These are phyloP conservation scores for Rhizopus arrhizus DNA, from an alignment of 371 early-diverging fungal species.

Conservation along the genomic window DNA sequence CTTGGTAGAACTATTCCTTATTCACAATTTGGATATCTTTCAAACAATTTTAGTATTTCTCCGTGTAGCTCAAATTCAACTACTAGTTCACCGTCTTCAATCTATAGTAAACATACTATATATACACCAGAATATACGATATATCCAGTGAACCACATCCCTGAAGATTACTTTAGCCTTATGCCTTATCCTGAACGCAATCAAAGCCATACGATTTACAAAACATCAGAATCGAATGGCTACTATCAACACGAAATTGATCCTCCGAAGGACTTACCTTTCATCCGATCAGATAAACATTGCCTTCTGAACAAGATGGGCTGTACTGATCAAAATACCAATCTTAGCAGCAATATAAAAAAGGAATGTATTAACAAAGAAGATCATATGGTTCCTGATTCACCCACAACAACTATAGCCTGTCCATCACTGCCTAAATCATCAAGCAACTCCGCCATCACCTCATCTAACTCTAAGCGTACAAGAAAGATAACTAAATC, in stretches of 20 bases:
- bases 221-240: not conserved
- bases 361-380: not conserved
- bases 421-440: not conserved
- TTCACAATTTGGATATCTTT: too few species aligned
- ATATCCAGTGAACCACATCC: not conserved
- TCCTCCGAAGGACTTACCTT: not conserved
- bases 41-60: too few species aligned
- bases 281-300: not conserved
- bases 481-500: not conserved
- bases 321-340: too few species aligned
- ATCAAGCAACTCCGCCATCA: not conserved
- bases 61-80: too few species aligned
- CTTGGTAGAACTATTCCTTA: not conserved
- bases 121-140: too few species aligned
- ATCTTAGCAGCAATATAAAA: not conserved
- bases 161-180: conserved; percentile 1
- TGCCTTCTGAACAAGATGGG: not conserved
- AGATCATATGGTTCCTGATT: not conserved
- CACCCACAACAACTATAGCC: not conserved
- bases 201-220: not conserved
- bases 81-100: too few species aligned
- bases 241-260: not conserved
- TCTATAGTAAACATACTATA: too few species aligned
- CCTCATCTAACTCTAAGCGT: not conserved
- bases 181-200: not conserved